Evolutionary conservation across 176 grass and related monocot genomes (phyloP).

Genomic region (Canna indica): DNA sequence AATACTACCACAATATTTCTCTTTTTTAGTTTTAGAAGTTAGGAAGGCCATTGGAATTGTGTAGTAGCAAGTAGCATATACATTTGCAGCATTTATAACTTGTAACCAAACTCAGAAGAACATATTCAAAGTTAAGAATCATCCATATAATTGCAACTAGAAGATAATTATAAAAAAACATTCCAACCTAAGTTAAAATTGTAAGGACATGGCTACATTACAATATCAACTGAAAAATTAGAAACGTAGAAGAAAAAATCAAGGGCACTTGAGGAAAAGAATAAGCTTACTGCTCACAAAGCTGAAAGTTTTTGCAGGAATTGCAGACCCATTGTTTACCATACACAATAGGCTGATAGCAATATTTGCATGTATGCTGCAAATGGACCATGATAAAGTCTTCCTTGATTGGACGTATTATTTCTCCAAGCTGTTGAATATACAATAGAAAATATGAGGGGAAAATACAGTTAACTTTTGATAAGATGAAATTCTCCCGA

Average conservation of each 20-base stretch:
- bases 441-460: background rate
- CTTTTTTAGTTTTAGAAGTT: no score
- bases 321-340: conserved; percentile 69
- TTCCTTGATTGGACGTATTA: conserved; percentile 74
- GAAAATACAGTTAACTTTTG: background rate
- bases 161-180: no score
- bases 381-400: conserved; percentile 86
- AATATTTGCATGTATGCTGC: conserved; percentile 82
- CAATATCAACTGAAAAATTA: no score
- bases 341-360: conserved; percentile 48
- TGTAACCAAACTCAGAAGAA: background rate
- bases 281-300: conserved; percentile 72
- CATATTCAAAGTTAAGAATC: background rate
- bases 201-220: no score
- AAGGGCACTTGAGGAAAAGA: conserved; percentile 1
- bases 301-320: conserved; percentile 75
- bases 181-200: no score
- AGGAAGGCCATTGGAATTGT: no score
- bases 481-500: background rate
- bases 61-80: background rate
- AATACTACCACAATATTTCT: background rate
- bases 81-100: background rate
- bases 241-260: background rate
- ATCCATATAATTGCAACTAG: background rate
- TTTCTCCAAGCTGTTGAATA: conserved; percentile 66